Base-by-base conservation (phyloP, 805 yeast genomes). In the Candida arabinofermentans region DNA sequence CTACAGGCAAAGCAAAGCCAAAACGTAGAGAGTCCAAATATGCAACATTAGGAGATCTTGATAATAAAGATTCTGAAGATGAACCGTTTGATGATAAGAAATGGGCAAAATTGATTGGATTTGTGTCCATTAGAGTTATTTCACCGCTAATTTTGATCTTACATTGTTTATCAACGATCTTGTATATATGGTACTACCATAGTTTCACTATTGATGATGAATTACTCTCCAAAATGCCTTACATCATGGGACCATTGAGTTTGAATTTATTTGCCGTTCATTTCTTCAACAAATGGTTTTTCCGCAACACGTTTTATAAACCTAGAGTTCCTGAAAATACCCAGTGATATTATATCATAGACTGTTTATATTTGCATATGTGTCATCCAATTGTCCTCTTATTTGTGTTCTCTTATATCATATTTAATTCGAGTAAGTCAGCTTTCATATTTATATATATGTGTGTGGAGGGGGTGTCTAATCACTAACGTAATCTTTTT, bases 71-170 rank as follows among this genome's bases (percentile, higher is more conserved):
- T 17, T 40, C 38, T 14, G 39, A 41, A 19, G 44, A 36, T 17
- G 51, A 46, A 24, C 44, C 42, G 17, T 38, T 45, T 14, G 44
- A 47, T 30, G 48, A 54, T 24, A 24, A 22, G 5, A 37, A 43
- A 10, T 62, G 65, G 64, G 40, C 23, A 16, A 27, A 37, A 12
- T 24, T 57, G 24, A 43, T 61, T 40, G 66, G 66, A 3, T 62
- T 53, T 36, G 36, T 55, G 2, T 31, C 41, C 2, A 44, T 62
- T 16, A 39, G 67, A 23, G 37, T 61, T 2, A 24, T 47, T 2
- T 45, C 59, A 3, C 67, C 66, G 13, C 14, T 57, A 2, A 19
- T 61, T 9, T 48, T 62, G 8, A 37, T 61, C 8, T 7, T 43
- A 2, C 66, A 62, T 36, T 54, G 58, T 24, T 14, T 49, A 4